Conservation (phyloP, 306 rosid genomes). For the Rosa multiflora region DNA sequence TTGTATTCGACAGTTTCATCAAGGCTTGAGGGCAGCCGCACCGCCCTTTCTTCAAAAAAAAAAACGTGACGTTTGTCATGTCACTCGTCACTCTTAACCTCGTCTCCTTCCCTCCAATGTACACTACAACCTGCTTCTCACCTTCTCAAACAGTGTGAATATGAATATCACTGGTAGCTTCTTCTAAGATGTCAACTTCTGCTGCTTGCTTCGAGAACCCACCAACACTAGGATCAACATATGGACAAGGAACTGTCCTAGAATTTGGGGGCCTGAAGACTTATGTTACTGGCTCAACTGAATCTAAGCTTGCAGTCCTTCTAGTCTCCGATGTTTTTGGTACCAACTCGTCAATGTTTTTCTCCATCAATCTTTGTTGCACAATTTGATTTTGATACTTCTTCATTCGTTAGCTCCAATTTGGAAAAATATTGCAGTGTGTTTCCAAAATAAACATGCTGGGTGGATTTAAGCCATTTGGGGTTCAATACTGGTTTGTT, state of each 20-base stretch:
- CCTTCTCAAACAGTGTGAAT: background rate
- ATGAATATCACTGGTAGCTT: too few relatives aligned
- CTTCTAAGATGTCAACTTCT: conserved; percentile 33
- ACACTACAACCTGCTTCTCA: background rate
- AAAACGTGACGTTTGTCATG: background rate
- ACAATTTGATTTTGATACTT: background rate
- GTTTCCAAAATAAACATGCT: too few relatives aligned
- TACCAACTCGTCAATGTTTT: conserved; percentile 11
- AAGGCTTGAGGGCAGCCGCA: too few relatives aligned
- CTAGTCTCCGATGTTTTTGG: conserved; percentile 51
- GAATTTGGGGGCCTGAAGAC: conserved; percentile 42
- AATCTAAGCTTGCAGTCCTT: conserved; percentile 47
- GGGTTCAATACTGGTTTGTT: background rate
- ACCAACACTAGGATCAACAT: conserved; percentile 33
- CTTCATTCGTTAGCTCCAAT: background rate
- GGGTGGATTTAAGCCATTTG: background rate
- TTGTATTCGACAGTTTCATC: too few relatives aligned
- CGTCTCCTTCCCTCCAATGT: background rate
- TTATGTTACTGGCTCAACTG: conserved; percentile 41
- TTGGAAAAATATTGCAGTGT: background rate
- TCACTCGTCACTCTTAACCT: background rate
- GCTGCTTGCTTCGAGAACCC: conserved; percentile 44
- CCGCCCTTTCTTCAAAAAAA: too few relatives aligned
- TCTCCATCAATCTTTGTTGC: background rate
- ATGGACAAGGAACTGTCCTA: conserved; percentile 34